phyloP scores from a whole-genome alignment of 2,329 filamentous ascomycete species.

The Xylariales sp. region DNA sequence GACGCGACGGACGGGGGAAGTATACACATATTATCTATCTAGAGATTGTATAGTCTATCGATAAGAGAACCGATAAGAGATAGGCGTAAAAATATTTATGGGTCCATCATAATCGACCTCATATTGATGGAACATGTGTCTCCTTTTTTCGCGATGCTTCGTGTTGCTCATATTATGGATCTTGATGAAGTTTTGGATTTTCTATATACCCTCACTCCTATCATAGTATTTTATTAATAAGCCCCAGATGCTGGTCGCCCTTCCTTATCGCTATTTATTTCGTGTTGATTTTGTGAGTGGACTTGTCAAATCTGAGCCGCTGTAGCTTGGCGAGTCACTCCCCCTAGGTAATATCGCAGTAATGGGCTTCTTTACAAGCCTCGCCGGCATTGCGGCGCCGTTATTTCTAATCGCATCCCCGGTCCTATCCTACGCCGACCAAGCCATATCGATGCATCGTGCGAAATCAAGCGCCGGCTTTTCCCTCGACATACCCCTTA shows the following conservation, averaged over 20 bases:
- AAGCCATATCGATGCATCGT: constrained; percentile 73
- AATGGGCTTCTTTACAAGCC: constrained; percentile 59
- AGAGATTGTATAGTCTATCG: constrained; percentile 14
- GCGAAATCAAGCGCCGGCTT: constrained; percentile 74
- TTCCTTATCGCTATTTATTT: constrained; percentile 9
- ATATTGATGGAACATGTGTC: constrained; percentile 23
- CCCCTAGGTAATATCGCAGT: constrained; percentile 21
- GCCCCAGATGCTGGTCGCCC: constrained; percentile 19
- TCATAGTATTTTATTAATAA: not conserved
- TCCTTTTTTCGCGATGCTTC: constrained; percentile 22
- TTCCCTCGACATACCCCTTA: constrained; percentile 77
- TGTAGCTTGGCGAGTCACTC: constrained; percentile 11
- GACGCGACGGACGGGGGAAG: no score
- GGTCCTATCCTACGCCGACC: constrained; percentile 73
- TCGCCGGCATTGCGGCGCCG: constrained; percentile 69
- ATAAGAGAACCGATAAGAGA: constrained; percentile 16
- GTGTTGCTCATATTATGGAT: not conserved
- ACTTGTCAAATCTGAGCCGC: constrained; percentile 16
- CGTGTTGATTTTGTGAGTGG: constrained; percentile 15
- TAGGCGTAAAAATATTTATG: constrained; percentile 14
- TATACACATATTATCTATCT: no score
- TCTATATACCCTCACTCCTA: not conserved
- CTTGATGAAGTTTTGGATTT: constrained; percentile 11
- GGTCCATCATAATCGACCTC: constrained; percentile 19
- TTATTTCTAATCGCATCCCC: constrained; percentile 73